Percentiles rank a stretch among this genome's conserved stretches.
These are phyloP conservation scores for Neurospora sp. DNA, from an alignment of 495 filamentous ascomycete species.

Conservation along the genomic window DNA sequence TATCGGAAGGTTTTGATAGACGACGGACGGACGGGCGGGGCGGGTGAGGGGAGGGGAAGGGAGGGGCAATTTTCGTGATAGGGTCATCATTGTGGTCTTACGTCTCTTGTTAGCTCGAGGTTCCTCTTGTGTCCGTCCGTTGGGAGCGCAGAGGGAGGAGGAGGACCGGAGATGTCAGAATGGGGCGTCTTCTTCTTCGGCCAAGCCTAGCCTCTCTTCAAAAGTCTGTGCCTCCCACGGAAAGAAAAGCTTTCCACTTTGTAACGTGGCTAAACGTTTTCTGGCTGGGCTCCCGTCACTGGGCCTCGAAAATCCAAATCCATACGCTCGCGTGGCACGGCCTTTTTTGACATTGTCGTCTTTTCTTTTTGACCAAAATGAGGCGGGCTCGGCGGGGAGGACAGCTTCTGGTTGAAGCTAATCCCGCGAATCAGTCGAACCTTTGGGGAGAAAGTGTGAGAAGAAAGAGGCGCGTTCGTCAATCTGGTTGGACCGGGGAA, in stretches of 20 bases:
- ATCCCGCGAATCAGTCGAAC: background rate
- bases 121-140: background rate
- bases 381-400: background rate
- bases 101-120: background rate
- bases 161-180: background rate
- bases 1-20: background rate
- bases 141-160: background rate
- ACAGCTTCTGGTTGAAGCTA: background rate
- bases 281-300: background rate
- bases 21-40: background rate
- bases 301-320: background rate
- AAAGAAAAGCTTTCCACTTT: background rate
- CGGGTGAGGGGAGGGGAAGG: background rate
- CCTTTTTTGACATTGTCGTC: background rate
- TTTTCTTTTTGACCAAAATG: background rate
- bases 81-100: background rate
- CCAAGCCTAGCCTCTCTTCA: background rate
- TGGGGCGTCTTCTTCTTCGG: background rate
- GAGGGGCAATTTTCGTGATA: background rate
- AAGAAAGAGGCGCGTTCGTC: background rate
- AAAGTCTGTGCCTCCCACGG: background rate
- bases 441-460: background rate
- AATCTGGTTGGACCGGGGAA: background rate
- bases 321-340: background rate
- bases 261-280: background rate